Evolutionary conservation across 2,329 filamentous ascomycete species (phyloP).

Genomic region (Aspergillus sp.): DNA sequence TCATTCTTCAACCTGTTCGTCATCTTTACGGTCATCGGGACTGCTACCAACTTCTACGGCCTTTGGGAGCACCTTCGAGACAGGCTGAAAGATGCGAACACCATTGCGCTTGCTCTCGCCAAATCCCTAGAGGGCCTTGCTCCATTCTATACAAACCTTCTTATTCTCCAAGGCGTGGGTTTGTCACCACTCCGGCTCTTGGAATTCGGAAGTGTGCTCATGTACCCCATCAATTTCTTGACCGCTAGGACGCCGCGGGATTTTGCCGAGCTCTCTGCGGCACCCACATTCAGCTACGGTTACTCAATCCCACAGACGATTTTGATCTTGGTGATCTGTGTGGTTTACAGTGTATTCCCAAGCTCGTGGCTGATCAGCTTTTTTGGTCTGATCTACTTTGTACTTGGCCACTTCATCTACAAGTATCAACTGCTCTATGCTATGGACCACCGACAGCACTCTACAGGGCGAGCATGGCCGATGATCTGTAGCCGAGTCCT

Average conservation of each 20-base stretch:
- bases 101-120: constrained; percentile 76
- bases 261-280: constrained; percentile 77
- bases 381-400: constrained; percentile 70
- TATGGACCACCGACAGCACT: constrained; percentile 80
- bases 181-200: constrained; percentile 90
- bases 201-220: constrained; percentile 81
- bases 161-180: constrained; percentile 91
- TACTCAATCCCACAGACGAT: constrained; percentile 94
- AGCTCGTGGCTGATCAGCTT: constrained; percentile 80
- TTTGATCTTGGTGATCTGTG: constrained; percentile 90
- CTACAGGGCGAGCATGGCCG: constrained; percentile 87
- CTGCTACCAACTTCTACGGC: constrained; percentile 73
- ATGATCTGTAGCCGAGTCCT: constrained; percentile 95
- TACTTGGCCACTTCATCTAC: constrained; percentile 50
- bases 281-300: constrained; percentile 90
- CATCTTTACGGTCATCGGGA: constrained; percentile 86
- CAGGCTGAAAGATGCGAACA: constrained; percentile 76
- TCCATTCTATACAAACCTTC: constrained; percentile 89
- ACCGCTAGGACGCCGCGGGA: constrained; percentile 87
- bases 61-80: constrained; percentile 69
- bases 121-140: constrained; percentile 73
- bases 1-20: constrained; percentile 99
- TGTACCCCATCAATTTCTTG: constrained; percentile 81
- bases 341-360: constrained; percentile 88
- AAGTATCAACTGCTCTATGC: constrained; percentile 92